Evolutionary conservation across 2,329 filamentous ascomycete genomes (phyloP).

Genomic region (Colletotrichum horii): DNA sequence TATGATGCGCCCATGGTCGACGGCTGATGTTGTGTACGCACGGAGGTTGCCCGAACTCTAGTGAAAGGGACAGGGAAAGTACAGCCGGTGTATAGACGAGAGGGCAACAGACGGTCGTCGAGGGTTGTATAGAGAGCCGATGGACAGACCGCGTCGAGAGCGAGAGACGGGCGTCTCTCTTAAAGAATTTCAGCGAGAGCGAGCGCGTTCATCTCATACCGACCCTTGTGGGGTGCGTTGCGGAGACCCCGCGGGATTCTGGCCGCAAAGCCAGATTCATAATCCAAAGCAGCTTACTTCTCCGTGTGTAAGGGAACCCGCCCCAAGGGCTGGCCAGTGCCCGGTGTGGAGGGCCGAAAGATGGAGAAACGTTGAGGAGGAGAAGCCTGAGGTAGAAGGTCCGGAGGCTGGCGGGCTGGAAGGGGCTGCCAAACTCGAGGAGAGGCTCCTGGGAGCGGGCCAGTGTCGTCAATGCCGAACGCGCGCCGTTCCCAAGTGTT

Average conservation of each 20-base stretch:
- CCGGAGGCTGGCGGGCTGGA: neutral
- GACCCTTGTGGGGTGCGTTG: constrained; percentile 19
- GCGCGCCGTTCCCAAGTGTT: neutral
- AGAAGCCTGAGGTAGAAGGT: neutral
- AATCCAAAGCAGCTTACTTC: constrained; percentile 6
- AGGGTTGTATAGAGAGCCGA: neutral
- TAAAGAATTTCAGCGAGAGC: neutral
- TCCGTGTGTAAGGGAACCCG: constrained; percentile 3
- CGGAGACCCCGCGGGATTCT: constrained; percentile 23
- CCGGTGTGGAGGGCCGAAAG: constrained; percentile 12
- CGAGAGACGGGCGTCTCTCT: neutral
- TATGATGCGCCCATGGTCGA: constrained; percentile 8
- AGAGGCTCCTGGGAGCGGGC: neutral
- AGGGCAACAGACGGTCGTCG: neutral
- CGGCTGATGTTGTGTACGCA: neutral
- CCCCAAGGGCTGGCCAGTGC: neutral
- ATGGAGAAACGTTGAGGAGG: constrained; percentile 10
- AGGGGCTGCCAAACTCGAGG: neutral
- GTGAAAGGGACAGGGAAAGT: neutral
- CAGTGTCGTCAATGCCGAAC: constrained; percentile 15
- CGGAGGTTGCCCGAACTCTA: constrained; percentile 1
- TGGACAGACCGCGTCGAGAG: neutral
- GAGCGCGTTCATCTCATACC: neutral
- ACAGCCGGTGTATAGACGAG: neutral
- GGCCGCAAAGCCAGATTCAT: constrained; percentile 17